Evolutionary conservation across 2,329 filamentous ascomycete species (phyloP), one percentile per base, ranked within the genome.

Genomic region (Trichoderma atrobrunneum): DNA sequence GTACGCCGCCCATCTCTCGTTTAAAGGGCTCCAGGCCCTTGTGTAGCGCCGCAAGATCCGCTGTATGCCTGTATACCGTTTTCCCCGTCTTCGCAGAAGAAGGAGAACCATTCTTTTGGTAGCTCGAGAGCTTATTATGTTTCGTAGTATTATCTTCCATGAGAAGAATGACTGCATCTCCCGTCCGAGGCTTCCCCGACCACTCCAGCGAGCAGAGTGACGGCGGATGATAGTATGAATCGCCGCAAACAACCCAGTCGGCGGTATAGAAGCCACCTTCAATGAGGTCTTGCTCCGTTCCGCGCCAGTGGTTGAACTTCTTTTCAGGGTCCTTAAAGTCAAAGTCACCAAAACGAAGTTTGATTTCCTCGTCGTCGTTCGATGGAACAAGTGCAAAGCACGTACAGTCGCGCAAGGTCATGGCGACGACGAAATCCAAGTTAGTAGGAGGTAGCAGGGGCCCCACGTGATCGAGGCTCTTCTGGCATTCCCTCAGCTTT

Each of bases 361-460:
- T 85, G 7, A 90, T 80, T 1, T 79, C 69, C 8, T 26, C 70
- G 21, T 43, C 36, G 78, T 7, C 76, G 74, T 1, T 76, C 73
- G 8, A 74, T 69, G 18, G 81, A 71, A 94, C 86, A 76, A 89
- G 88, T 54, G 93, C 83, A 77, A 91, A 94, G 76, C 93, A 87
- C 4, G 92, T 93, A 79, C 93, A 94, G 82, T 96, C 93, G 64
- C 93, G 85, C 75, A 96, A 80, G 4, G 93, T 95, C 93, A 95
- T 95, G 71, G 92, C 92, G 7, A 93, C 84, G 14, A 88, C 86
- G 73, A 92, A 90, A 32, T 87, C 83, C 12, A 82, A 78, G 43
- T 86, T 80, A 2, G 79, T 79, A 61, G 84, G 78, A 10, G 83
- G 81, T 3, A 81, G 75, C 3, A 88, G 80, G 24, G 87, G 84